phyloP scores from a whole-genome alignment of 2,329 filamentous ascomycete species.

The Fusarium annulatum region DNA sequence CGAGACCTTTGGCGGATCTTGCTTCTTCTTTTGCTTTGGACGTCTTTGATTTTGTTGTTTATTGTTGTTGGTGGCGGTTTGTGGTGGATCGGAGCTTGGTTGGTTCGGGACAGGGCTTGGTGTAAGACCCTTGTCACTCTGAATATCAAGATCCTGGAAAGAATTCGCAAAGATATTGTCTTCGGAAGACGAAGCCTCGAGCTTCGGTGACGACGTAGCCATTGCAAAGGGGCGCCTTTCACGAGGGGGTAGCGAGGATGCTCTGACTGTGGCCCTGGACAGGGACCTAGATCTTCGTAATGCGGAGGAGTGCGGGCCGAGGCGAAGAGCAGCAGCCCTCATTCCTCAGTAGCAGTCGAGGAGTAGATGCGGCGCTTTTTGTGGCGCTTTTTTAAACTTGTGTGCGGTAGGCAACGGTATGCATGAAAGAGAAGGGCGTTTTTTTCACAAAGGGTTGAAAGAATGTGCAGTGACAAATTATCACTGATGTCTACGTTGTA shows the following conservation, averaged over 20 bases:
- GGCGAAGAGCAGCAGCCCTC: slow-evolving; percentile 43
- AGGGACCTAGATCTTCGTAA: slow-evolving; percentile 37
- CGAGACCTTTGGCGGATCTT: slow-evolving; percentile 33
- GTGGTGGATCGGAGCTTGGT: slow-evolving; percentile 19
- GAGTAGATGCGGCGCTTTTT: slow-evolving; percentile 10
- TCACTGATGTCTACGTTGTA: neutral
- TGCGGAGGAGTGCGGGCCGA: slow-evolving; percentile 37
- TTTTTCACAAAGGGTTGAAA: neutral
- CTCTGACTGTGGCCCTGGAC: slow-evolving; percentile 8
- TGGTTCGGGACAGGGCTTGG: slow-evolving; percentile 15
- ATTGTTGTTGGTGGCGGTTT: slow-evolving; percentile 9
- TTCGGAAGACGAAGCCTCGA: slow-evolving; percentile 12
- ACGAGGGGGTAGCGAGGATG: slow-evolving; percentile 20
- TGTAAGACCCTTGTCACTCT: slow-evolving; percentile 19
- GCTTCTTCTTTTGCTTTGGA: slow-evolving; percentile 29
- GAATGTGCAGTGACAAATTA: neutral
- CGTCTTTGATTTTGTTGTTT: slow-evolving; percentile 16
- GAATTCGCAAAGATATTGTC: slow-evolving; percentile 29
- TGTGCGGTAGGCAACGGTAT: slow-evolving; percentile 16
- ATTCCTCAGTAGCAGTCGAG: slow-evolving; percentile 35
- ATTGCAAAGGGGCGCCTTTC: slow-evolving; percentile 31
- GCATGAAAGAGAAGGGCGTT: neutral
- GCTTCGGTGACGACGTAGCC: slow-evolving; percentile 28
- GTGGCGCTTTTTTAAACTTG: neutral
- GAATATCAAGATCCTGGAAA: slow-evolving; percentile 33